Evolutionary conservation across 495 filamentous ascomycete genomes (phyloP), one percentile per base, ranked within the genome.

Genomic region (Bathelium albidoporum): DNA sequence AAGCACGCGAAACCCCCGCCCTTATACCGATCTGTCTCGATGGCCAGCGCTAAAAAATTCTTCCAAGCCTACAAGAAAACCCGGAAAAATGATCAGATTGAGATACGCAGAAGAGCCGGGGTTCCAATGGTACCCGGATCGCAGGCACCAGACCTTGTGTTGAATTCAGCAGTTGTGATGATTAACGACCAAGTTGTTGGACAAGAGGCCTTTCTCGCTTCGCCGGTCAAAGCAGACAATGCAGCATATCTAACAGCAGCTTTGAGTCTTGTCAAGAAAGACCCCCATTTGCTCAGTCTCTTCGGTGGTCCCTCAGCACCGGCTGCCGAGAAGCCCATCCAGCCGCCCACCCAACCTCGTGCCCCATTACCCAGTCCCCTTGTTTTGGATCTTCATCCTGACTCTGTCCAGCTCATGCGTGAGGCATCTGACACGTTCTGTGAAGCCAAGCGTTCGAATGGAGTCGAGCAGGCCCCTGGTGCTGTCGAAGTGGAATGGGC

Each of bases 241-340:
- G 45, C 70, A 26, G 78, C 78, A 20, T 74, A 69, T 59, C 66
- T 81, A 34, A 69, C 68, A n/a, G 79, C 77, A 62, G 78, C 80
- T 10, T 60, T 81, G 12, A 65, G 62, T 20, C 28, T 79, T 26
- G 74, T 72, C 61, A 73, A 73, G 55, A 39, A 55, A 22, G 58
- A 75, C 5, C 77, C 76, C 10, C 68, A 72, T 11, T 45, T 79
- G 11, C 75, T 76, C 20, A 63, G 66, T 34, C 62, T 64, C n/a
- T 81, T 80, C 66, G 45, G 29, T 9, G 43, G 18, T 49, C 11
- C 3, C 20, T n/a, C 43, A 49, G 9, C 11, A 49, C 7, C 16
- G 36, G 36, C 36, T 41, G 36, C 36, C 36, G 36, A 41, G 10
- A 41, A 41, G n/a, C n/a, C n/a, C n/a, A 39, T 14, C 34, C 34